Base-by-base conservation (phyloP, 2,329 filamentous ascomycete genomes). In the Penicillium sp. region DNA sequence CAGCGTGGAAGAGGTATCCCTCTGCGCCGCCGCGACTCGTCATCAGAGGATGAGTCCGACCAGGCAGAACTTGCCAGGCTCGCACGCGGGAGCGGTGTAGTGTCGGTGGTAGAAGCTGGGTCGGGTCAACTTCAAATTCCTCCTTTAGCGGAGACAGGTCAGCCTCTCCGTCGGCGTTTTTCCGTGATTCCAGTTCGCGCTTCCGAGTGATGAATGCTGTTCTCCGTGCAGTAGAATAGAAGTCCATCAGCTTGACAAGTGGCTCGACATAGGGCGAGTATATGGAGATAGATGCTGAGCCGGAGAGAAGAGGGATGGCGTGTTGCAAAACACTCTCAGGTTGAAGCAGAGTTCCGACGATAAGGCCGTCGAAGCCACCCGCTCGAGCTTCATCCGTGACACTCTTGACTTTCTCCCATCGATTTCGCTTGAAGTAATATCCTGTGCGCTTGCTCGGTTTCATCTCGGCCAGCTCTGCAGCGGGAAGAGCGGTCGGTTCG, bases 1-100 rank as follows among this genome's bases (percentile, higher is more conserved):
- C 90, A 0, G 83, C 93, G 26, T 91, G 93, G 63, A 97, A 92
- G 3, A 99, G 72, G 72, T 90, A 99, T 0, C 94, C 94, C 69
- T 97, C 93, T 0, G 91, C 86, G 0, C 93, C 93, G 20, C 94
- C 94, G 40, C 84, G 83, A 35, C 86, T 86, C 56, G 90, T 96
- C 94, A 99, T 99, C 53, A 95, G 75, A 6, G 94, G 94, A 76
- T 99, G 94, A 50, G 94, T 97, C 51, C 94, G 80, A 0, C 91
- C 90, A 0, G 94, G 94, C 45, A 99, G 74, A 2, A 97, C 92
- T 77, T 99, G 94, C 90, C 91, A 97, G 51, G 85, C 81, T 58
- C 89, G 82, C 5, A 89, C 87, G 14, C 90, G 82, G 46, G 88
- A 89, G 2, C 87, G 94, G 76, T 97, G 92, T 51, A 99, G 80